Evolutionary conservation across 306 rosid genomes (phyloP), one percentile per base, ranked within the genome.

Genomic region (Geum urbanum): DNA sequence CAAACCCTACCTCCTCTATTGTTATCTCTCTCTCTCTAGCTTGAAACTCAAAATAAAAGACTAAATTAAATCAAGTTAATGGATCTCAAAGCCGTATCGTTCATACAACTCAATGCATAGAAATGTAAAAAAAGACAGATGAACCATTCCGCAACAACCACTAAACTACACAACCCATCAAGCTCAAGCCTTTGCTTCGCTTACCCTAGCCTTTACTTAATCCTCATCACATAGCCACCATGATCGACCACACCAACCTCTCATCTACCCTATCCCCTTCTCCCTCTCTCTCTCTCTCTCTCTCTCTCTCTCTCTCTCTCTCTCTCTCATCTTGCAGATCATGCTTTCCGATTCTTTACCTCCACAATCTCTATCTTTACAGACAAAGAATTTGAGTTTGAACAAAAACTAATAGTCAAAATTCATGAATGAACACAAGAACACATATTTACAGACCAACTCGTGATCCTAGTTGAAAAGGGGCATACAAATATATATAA

Each of bases 21-120:
- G n/a, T n/a, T n/a, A n/a, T n/a, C n/a, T 32, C 54, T 67, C 72
- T 52, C 40, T 63, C 32, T 65, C 54, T 58, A n/a, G n/a, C n/a
- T n/a, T 1, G 27, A 12, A 14, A 9, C 1, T 18, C 44, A 47
- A 35, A 45, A 24, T 43, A 0, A 44, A 43, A 9, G 8, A n/a
- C 11, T 44, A 5, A 44, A 43, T 19, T 37, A 65, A n/a, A n/a
- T n/a, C n/a, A n/a, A n/a, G n/a, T n/a, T n/a, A n/a, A n/a, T n/a
- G n/a, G n/a, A 81, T 73, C 72, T 60, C 54, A 66, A 72, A 85
- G 86, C 84, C 84, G 86, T 79, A 76, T 56, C 71, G 52, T 64
- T 76, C 77, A 79, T 86, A 76, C 82, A 70, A 77, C 76, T 32
- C 37, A 20, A 69, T 49, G 58, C 64, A 6, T 2, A 35, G 44